Base-by-base conservation (phyloP, 2,329 filamentous ascomycete genomes). In the Albifimbria verrucaria region DNA sequence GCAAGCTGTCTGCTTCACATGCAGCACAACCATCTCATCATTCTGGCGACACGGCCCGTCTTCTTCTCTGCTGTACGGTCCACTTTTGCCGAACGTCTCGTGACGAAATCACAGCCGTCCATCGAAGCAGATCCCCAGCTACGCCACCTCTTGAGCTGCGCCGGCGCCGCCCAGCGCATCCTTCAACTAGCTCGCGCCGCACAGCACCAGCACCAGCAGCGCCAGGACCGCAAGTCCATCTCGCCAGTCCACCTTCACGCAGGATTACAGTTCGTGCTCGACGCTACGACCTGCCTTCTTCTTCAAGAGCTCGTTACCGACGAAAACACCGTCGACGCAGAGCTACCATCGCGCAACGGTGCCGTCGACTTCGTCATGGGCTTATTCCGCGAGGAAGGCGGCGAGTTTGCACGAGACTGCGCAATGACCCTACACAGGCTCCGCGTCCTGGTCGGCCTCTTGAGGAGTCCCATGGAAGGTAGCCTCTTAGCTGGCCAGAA, bases 201-300 rank as follows among this genome's bases (percentile, higher is more conserved):
- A 10, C 62, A 68, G 4, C 60, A 65, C 22, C 61, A 73, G 5
- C 71, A 70, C 44, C 62, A 65, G 7, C 65, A 67, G 26, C 65
- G 68, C 15, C 76, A 73, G 56, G 23, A 24, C 22, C 42, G 18
- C 7, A 15, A 11, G 18, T 48, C 46, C 46, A 18, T 26, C 25
- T 26, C 46, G 25, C 26, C 46, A 3, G 18, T 48, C 20, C 68
- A 77, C 3, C 67, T 77, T 9, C 71, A 78, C 41, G 68, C 72
- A 0, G 73, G 73, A 10, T 65, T 80, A 48, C 77, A 80, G 62
- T 72, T 74, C 57, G 69, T 79, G 39, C 79, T 80, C 66, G 79
- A 78, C 59, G 76, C 77, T 3, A 74, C 76, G 52, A 68, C 78
- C 36, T 69, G 78, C 18, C 67, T 81, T 26, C 70, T 78, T 51